These are phyloP conservation scores for Amylostereum areolatum DNA, from an alignment of 1,284 basidiomycete species.

Conservation along the genomic window DNA sequence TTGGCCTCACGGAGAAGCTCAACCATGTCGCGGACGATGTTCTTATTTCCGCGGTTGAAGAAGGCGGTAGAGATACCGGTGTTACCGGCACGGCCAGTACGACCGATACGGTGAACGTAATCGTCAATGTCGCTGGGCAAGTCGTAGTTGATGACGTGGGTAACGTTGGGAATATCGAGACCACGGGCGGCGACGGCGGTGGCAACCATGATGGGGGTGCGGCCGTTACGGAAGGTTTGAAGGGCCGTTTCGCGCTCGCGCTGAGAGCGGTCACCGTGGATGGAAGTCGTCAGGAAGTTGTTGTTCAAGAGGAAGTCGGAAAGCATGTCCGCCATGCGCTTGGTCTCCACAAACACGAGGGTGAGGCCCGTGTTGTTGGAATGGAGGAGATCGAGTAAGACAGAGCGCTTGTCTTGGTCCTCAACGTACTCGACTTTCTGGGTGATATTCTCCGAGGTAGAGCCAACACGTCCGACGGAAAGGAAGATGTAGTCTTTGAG, in stretches of 20 bases:
- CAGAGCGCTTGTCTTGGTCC: constrained; percentile 94
- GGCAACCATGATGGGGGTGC: constrained; percentile 95
- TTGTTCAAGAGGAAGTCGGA: constrained; percentile 92
- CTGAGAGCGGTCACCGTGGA: constrained; percentile 97
- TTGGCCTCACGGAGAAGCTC: constrained; percentile 96
- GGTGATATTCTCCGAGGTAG: constrained; percentile 99
- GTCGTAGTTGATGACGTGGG: constrained; percentile 98
- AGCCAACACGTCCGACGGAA: constrained; percentile 96
- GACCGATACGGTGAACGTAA: constrained; percentile 97
- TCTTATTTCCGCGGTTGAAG: constrained; percentile 89
- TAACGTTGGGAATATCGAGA: constrained; percentile 99
- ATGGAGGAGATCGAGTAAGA: constrained; percentile 90
- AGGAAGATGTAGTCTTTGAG: constrained; percentile 97
- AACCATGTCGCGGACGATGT: constrained; percentile 88
- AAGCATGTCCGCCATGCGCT: constrained; percentile 98
- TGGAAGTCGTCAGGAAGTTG: constrained; percentile 88
- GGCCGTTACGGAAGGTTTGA: constrained; percentile 91
- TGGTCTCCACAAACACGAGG: constrained; percentile 98
- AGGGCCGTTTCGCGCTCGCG: constrained; percentile 96
- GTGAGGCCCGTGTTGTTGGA: constrained; percentile 78
- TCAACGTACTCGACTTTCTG: constrained; percentile 99
- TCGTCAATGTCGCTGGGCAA: constrained; percentile 98
- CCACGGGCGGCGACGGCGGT: constrained; percentile 99
- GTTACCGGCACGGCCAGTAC: constrained; percentile 99
- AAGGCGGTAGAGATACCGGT: constrained; percentile 93